Evolutionary conservation across 2,329 filamentous ascomycete genomes (phyloP).

Genomic region (Septoria petroselini): DNA sequence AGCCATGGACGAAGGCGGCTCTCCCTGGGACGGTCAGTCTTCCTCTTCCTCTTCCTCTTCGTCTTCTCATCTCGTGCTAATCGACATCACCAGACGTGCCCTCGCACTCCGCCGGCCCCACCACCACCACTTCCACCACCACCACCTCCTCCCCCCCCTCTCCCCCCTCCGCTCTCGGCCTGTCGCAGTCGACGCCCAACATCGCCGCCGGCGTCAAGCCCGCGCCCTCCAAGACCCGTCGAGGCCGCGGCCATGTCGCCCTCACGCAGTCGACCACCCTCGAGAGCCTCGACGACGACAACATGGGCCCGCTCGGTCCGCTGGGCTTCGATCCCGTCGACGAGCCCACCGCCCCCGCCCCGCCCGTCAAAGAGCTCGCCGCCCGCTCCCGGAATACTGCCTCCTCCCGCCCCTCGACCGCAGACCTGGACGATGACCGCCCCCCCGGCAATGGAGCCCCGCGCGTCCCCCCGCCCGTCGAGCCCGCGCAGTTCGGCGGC

Average conservation of each 20-base stretch:
- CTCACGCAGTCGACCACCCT: conserved; percentile 75
- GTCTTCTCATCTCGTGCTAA: too few relatives aligned
- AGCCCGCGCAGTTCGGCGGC: conserved; percentile 48
- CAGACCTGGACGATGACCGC: conserved; percentile 65
- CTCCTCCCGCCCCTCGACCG: conserved; percentile 39
- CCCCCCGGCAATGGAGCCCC: conserved; percentile 48
- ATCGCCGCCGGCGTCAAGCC: conserved; percentile 30
- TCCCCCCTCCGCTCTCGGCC: conserved; percentile 7
- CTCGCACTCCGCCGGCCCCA: conserved; percentile 44
- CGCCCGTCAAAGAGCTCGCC: conserved; percentile 61
- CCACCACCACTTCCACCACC: conserved; percentile 41
- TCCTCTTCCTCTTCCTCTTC: too few relatives aligned
- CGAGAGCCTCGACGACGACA: conserved; percentile 70
- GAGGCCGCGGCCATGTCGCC: conserved; percentile 62
- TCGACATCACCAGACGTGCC: conserved; percentile 53
- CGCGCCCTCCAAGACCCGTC: conserved; percentile 44
- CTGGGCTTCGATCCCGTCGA: conserved; percentile 52
- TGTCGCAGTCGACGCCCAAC: conserved; percentile 25
- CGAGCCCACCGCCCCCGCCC: conserved; percentile 59
- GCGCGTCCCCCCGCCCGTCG: conserved; percentile 63
- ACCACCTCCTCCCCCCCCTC: neutral
- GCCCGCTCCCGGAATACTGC: conserved; percentile 40
- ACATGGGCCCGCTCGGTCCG: conserved; percentile 73
- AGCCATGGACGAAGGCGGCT: conserved; percentile 37
- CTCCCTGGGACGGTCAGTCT: conserved; percentile 36